Evolutionary conservation across 345 rosid genomes (phyloP), one percentile per base, ranked within the genome.

Genomic region (Corchorus capsularis): DNA sequence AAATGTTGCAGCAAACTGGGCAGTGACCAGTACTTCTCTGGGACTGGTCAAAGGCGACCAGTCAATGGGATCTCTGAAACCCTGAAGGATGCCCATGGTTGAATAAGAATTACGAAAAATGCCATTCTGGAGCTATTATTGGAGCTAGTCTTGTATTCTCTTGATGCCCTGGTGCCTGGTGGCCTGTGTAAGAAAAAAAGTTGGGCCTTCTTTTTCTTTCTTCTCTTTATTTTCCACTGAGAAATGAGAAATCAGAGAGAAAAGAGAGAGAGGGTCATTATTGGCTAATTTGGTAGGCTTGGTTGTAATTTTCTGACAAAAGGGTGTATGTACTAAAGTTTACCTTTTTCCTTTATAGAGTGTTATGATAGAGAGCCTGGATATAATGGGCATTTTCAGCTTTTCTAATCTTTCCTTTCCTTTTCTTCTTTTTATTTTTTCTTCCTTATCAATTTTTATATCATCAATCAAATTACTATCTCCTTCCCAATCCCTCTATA

Each of bases 11-110:
- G 73, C 43, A 7, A 46, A 45, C 47, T 45, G 71, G 4, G 52
- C 77, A 78, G 61, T 46, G 80, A 69, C 11, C 79, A 68, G 74
- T 56, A 54, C 76, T 69, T 69, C 71, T 63, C 64, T 53, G 74
- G 77, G 77, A 77, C 86, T 72, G 82, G 91, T 85, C 91, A 87
- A 85, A 82, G 86, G 82, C 78, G 85, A 85, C 87, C 79, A 71
- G 84, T 87, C 89, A 85, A 85, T 82, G 89, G 75, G 75, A 75
- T 79, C 81, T 73, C 77, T 65, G 82, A 63, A 75, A 73, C 80
- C 69, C 75, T 61, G 79, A 53, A 45, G 67, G 67, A 54, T 52
- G 79, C 57, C 50, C 39, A 37, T 15, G 35, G 71, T 47, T 49
- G 6, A 27, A 0, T 4, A 0, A n/a, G 5, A 77, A 50, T 79